These are phyloP conservation scores for Colletotrichum siamense DNA, from an alignment of 2,329 filamentous ascomycete species.

Conservation along the genomic window DNA sequence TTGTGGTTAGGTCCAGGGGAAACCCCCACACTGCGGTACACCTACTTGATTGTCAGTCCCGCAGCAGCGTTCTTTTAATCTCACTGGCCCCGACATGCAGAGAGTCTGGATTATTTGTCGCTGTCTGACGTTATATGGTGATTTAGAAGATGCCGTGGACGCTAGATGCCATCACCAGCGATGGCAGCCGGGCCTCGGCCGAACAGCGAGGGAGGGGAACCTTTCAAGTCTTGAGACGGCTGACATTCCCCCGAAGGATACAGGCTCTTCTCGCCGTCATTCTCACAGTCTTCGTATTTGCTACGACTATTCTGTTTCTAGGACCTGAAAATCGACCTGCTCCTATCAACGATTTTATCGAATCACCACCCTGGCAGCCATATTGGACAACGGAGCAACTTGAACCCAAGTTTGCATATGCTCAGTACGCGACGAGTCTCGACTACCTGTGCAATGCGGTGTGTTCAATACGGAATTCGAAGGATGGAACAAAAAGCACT, in stretches of 20 bases:
- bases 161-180: background rate
- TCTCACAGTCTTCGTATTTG: background rate
- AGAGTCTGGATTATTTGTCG: background rate
- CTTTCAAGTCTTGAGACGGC: background rate
- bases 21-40: background rate
- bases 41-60: no score
- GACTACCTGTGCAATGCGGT: constrained; percentile 53
- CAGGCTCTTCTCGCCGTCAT: background rate
- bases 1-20: background rate
- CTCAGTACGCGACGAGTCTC: constrained; percentile 52
- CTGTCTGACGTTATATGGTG: background rate
- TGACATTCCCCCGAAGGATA: background rate
- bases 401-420: constrained; percentile 45
- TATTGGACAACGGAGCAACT: background rate
- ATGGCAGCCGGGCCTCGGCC: background rate
- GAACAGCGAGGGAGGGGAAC: background rate
- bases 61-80: background rate
- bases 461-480: no score
- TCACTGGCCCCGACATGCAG: background rate
- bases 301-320: background rate
- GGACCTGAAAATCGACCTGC: background rate
- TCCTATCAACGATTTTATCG: background rate
- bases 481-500: no score
- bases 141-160: background rate
- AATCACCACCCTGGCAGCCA: background rate